Base-by-base conservation (phyloP, 2,329 filamentous ascomycete genomes). In the Trichoderma koningii region DNA sequence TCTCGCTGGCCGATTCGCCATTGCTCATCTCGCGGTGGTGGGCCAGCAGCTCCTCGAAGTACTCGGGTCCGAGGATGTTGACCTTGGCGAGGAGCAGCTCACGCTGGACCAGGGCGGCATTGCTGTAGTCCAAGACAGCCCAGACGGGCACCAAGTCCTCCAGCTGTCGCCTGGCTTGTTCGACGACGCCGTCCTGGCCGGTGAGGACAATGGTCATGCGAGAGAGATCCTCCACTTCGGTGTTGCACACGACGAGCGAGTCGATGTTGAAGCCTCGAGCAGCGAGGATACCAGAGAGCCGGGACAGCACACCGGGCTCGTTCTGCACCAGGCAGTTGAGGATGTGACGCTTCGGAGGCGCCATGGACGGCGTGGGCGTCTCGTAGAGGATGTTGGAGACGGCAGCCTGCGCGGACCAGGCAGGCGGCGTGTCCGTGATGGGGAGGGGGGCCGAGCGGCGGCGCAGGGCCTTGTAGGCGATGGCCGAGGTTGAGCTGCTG, bases 301-400 rank as follows among this genome's bases (percentile, higher is more conserved):
- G 93, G 60, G 94, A 98, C 66, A 99, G 84, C 65, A 99, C 95
- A 81, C 95, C 95, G 14, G 95, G 95, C 82, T 99, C 95, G 81
- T 99, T 99, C 80, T 99, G 95, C 67, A 99, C 95, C 68, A 99
- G 86, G 77, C 95, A 99, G 82, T 99, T 99, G 79, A 99, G 89
- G 75, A 99, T 87, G 80, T 99, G 95, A 63, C 93, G 89, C 82
- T 97, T 98, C 51, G 92, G 90, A 9, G 95, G 94, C 26, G 88
- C 88, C 72, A 84, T 84, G 15, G 92, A 93, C 7, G 93, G 91
- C 19, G 91, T 84, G 6, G 95, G 95, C 3, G 93, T 98, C 84
- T 99, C 95, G 83, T 99, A 99, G 78, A 99, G 91, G 76, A 99
- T 99, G 77, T 94, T 97, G 76, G 92, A 96, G 70, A 99, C 95